Base-by-base conservation (phyloP, 2,329 filamentous ascomycete species). In the Penicillium sp. region DNA sequence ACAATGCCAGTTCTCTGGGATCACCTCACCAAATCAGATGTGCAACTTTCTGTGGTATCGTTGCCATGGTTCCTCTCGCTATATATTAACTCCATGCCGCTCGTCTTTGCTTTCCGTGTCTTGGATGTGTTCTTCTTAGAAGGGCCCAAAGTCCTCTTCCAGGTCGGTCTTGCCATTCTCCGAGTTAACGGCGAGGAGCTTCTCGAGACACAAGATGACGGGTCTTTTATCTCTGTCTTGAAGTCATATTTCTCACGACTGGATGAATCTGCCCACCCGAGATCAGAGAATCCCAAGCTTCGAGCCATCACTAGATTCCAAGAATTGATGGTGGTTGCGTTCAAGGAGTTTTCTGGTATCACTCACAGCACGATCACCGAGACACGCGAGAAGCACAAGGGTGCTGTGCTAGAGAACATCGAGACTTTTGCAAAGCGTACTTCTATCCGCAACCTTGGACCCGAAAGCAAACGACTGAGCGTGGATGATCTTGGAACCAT, bases 1-100 rank as follows among this genome's bases (percentile, higher is more conserved):
- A 99, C 94, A 1, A 97, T 99, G 92, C 94, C 94, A 1, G 89
- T 99, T 56, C 83, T 99, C 16, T 99, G 94, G 92, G 93, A 97
- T 22, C 94, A 99, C 69, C 85, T 99, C n/a, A 89, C 92, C 62
- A 96, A 94, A 76, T 94, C 89, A 57, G 94, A 99, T 69, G 92
- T 99, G 22, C 95, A 99, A 74, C 84, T 99, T 20, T 97, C 94
- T 0, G 94, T 99, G 34, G 94, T 97, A 16, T 97, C 93, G 10
- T 81, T 99, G 42, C 94, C 94, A 3, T 99, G 94, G 94, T 99
- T 99, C 72, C 81, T 99, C 54, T 97, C 93, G 5, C 82, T 99
- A 18, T 99, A 97, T 76, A 95, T 99, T 80, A 99, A 99, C 81
- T 97, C 93, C 2, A 99, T 99, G 94, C 94, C 94, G 5, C 81